phyloP scores from a whole-genome alignment of 1,284 basidiomycete genomes.

The Leccinum huronense region DNA sequence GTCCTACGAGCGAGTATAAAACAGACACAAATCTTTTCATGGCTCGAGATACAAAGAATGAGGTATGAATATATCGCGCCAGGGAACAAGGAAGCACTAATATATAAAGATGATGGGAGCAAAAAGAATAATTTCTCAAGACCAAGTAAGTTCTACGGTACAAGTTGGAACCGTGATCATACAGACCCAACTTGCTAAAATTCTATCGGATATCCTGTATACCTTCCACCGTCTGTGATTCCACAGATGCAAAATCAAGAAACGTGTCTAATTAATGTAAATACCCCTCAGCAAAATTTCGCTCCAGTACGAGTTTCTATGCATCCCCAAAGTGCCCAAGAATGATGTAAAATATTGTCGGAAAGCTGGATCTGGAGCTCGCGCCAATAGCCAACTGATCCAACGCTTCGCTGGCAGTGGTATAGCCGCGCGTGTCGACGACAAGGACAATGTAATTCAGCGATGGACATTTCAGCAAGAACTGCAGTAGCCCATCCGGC shows the following conservation, averaged over 20 bases:
- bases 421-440: conserved; percentile 6
- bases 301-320: neutral
- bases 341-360: neutral
- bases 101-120: neutral
- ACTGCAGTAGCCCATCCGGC: neutral
- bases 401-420: neutral
- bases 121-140: neutral
- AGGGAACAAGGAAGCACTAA: neutral
- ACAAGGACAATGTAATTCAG: neutral
- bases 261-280: neutral
- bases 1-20: neutral
- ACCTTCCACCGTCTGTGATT: neutral
- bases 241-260: neutral
- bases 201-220: neutral
- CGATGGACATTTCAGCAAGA: neutral
- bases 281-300: neutral
- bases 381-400: neutral
- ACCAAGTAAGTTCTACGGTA: neutral
- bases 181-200: neutral
- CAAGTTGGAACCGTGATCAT: neutral
- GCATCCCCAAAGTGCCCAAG: neutral
- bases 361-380: neutral
- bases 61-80: no score
- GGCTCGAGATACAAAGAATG: neutral
- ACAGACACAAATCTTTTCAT: no score